Conservation (phyloP, 148 eudicot genomes). For the Camellia japonica region DNA sequence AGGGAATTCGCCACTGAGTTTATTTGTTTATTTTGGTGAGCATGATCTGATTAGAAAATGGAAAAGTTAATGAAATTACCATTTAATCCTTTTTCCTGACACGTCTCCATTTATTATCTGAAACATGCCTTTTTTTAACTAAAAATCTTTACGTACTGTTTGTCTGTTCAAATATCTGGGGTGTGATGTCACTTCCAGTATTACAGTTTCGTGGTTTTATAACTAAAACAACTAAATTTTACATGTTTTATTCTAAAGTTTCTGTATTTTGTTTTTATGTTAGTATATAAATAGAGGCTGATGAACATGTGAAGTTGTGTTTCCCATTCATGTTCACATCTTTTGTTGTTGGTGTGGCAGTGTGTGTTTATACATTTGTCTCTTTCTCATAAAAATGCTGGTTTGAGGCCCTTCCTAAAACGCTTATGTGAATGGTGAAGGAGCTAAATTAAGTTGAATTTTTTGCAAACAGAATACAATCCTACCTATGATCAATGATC, state of each 20-base stretch:
- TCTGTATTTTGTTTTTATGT: neutral
- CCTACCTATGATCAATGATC: neutral
- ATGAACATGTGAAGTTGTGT: neutral
- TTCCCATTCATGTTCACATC: neutral
- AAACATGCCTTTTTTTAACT: neutral
- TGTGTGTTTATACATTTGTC: neutral
- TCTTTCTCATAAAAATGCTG: neutral
- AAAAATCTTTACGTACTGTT: neutral
- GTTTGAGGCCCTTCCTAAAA: neutral
- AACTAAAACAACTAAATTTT: neutral
- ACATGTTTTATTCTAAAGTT: neutral
- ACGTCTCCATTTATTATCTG: neutral
- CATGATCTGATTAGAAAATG: neutral
- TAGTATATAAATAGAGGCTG: neutral
- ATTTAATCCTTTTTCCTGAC: neutral
- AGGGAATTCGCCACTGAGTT: neutral
- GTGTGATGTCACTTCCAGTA: neutral
- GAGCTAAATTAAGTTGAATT: constrained; percentile 3
- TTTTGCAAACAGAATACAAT: neutral
- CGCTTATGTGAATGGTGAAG: neutral
- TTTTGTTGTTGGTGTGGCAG: neutral
- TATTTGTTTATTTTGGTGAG: neutral
- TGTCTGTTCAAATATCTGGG: neutral
- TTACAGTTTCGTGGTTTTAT: neutral
- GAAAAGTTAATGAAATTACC: neutral